Conservation (phyloP, 1,284 basidiomycete genomes). For the Ceratobasidium sp. region DNA sequence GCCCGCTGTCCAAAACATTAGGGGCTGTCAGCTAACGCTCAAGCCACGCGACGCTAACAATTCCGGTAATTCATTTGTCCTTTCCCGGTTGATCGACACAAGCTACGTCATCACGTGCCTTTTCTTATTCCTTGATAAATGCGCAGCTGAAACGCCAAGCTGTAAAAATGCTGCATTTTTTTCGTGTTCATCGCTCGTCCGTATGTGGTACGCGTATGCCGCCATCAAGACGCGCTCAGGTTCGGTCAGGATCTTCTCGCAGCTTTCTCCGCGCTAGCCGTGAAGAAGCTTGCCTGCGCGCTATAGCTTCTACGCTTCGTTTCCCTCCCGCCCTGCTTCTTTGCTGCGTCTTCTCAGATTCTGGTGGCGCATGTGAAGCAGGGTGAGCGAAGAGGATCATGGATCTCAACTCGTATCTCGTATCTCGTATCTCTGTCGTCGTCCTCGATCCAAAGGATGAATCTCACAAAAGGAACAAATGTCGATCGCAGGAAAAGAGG, state of each 20-base stretch:
- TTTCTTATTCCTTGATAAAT: neutral
- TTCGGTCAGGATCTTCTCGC: neutral
- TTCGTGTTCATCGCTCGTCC: neutral
- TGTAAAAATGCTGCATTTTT: neutral
- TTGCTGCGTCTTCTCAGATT: neutral
- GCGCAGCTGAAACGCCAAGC: slow-evolving; percentile 5
- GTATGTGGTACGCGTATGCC: neutral
- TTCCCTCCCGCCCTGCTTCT: slow-evolving; percentile 7
- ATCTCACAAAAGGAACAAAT: too few relatives aligned
- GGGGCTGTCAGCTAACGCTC: slow-evolving; percentile 36
- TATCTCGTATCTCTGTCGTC: too few relatives aligned
- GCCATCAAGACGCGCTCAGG: slow-evolving; percentile 1
- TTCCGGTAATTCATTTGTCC: slow-evolving; percentile 4
- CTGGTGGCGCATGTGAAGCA: neutral
- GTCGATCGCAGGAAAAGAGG: too few relatives aligned
- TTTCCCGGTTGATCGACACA: neutral
- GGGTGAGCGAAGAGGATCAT: neutral
- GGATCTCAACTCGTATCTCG: too few relatives aligned
- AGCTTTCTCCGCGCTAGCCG: neutral
- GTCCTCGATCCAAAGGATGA: too few relatives aligned
- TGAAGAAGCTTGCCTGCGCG: neutral
- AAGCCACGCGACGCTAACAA: slow-evolving; percentile 5
- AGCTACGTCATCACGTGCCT: slow-evolving; percentile 9
- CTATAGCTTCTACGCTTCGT: neutral
- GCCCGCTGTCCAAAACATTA: neutral